phyloP scores from a whole-genome alignment of 2,329 filamentous ascomycete species.

The Scolecobasidium constrictum region DNA sequence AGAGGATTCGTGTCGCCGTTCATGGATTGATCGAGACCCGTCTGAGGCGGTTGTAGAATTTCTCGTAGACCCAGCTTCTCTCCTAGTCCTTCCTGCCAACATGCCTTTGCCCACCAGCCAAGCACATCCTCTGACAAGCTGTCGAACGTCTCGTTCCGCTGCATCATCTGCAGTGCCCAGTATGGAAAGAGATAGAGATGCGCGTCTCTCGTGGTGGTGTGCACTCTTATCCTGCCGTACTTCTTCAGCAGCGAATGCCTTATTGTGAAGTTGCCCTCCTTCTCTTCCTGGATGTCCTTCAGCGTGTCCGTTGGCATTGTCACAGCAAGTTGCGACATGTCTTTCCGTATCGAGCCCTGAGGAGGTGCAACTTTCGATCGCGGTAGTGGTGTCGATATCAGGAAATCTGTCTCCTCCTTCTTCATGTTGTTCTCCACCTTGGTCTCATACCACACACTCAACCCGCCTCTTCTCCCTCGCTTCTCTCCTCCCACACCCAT shows the following conservation, averaged over 20 bases:
- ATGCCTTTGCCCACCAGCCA: conserved; percentile 90
- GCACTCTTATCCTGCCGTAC: conserved; percentile 67
- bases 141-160: conserved; percentile 69
- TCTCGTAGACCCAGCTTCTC: conserved; percentile 65
- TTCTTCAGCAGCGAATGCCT: conserved; percentile 65
- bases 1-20: neutral
- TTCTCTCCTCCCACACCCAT: conserved; percentile 42
- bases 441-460: conserved; percentile 87
- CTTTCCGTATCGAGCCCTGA: conserved; percentile 53
- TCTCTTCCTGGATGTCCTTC: conserved; percentile 69
- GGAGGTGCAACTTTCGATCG: conserved; percentile 46
- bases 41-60: conserved; percentile 43
- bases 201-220: conserved; percentile 77
- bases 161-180: conserved; percentile 81
- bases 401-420: conserved; percentile 85
- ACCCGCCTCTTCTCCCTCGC: conserved; percentile 59
- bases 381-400: conserved; percentile 63
- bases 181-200: conserved; percentile 91
- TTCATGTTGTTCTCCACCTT: conserved; percentile 68
- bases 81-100: conserved; percentile 74
- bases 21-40: conserved; percentile 25
- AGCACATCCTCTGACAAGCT: conserved; percentile 85
- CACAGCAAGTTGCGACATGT: conserved; percentile 70
- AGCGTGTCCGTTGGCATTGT: conserved; percentile 82
- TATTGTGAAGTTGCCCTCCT: conserved; percentile 55